Evolutionary conservation across 495 filamentous ascomycete species (phyloP), one percentile per base, ranked within the genome.

Genomic region (Talaromyces adpressus): DNA sequence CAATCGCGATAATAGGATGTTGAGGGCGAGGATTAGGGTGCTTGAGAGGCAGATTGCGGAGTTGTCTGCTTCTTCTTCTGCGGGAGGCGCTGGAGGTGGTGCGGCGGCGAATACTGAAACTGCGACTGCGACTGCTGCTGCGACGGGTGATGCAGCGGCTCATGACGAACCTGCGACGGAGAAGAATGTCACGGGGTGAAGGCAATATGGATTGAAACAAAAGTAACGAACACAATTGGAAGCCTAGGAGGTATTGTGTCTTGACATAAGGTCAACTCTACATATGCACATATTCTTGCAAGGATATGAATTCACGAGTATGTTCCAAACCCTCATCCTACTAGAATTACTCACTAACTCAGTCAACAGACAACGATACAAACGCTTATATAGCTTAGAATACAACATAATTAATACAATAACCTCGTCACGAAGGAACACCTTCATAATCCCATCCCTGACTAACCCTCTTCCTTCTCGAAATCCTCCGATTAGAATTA

Each of bases 1-100:
- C 65, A 82, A 84, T 20, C 81, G 94, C 51, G 94, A 98, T 78
- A 98, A 98, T 69, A 90, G 95, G 72, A 95, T 98, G 89, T 77
- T 98, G 62, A 87, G 87, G 60, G 82, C 87, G 69, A 84, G 94
- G 57, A 91, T 97, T 56, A 84, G 91, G 39, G 93, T 97, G 70
- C 77, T 98, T 14, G 90, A 88, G 86, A 77, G 69, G 78, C 76
- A 68, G 32, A 36, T 62, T 30, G 41, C 41, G n/a, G 45, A 49
- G 3, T 53, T 62, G 45, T 20, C 58, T 41, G 63, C 69, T 59
- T 56, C 62, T 18, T 57, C 70, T 29, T 22, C 20, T 25, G 63
- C 16, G 1, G 11, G 27, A 25, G 39, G 39, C 9, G 63, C 16
- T 7, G 12, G 27, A 25, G 30, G n/a, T n/a, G n/a, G n/a, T n/a